Conservation (phyloP, 345 rosid genomes). For the Camelina laxa region DNA sequence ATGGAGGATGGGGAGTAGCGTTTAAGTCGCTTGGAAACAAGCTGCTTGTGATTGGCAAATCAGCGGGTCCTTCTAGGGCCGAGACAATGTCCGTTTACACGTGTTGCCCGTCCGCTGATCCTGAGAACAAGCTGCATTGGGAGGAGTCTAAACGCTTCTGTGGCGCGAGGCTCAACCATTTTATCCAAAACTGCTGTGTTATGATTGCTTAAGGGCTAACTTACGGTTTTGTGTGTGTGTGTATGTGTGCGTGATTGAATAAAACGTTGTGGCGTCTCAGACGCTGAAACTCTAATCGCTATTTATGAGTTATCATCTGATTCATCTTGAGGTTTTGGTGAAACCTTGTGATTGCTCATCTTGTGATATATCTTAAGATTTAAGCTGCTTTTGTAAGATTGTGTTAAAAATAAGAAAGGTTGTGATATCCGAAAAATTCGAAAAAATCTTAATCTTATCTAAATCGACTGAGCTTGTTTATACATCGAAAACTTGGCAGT, state of each 20-base stretch:
- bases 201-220: conserved; percentile 61
- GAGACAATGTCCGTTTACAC: conserved; percentile 75
- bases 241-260: conserved; percentile 37
- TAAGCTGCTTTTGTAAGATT: conserved; percentile 12
- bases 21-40: conserved; percentile 86
- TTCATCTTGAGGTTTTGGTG: conserved; percentile 18
- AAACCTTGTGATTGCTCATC: not conserved
- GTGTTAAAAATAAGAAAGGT: not conserved
- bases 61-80: conserved; percentile 44
- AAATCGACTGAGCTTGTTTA: not conserved
- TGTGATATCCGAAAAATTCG: not conserved
- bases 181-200: conserved; percentile 78
- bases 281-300: conserved; percentile 32
- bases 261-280: conserved; percentile 26
- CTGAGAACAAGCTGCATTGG: conserved; percentile 60
- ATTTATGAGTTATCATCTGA: not conserved
- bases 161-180: conserved; percentile 63
- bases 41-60: conserved; percentile 79
- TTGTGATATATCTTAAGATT: not conserved
- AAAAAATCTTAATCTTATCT: not conserved
- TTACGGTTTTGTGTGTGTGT: conserved; percentile 20
- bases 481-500: not conserved
- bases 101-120: conserved; percentile 54
- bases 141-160: conserved; percentile 56
- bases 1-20: conserved; percentile 90